Evolutionary conservation across 139 green algal species (phyloP).

Genomic region (Pseudopediastrum boryanum): DNA sequence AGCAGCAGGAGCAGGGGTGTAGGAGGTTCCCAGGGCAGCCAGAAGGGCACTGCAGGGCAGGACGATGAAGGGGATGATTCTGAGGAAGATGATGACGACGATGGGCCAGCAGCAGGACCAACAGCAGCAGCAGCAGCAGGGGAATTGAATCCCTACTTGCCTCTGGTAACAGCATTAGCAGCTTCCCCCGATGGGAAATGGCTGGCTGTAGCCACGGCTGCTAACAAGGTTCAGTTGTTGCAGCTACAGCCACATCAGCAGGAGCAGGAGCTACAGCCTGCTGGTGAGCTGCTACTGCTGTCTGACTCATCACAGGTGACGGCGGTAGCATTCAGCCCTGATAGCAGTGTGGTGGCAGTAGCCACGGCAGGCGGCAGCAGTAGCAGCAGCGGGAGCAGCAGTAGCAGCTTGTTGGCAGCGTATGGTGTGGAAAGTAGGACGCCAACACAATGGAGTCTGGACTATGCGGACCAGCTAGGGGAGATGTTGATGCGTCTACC

Average conservation of each 20-base stretch:
- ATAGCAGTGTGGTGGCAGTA: constrained; percentile 54
- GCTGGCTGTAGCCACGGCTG: constrained; percentile 66
- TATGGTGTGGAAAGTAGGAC: constrained; percentile 45
- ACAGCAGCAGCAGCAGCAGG: not conserved
- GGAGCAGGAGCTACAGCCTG: constrained; percentile 13
- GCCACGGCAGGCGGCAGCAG: no score
- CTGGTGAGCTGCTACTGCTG: constrained; percentile 45
- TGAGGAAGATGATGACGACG: constrained; percentile 3
- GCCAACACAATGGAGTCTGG: constrained; percentile 46
- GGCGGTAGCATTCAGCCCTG: constrained; percentile 56
- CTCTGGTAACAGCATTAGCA: constrained; percentile 55
- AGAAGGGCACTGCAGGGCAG: no score
- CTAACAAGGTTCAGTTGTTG: constrained; percentile 25
- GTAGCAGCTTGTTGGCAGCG: constrained; percentile 42
- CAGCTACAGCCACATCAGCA: not conserved
- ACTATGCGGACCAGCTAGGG: constrained; percentile 26
- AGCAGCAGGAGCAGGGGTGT: constrained; percentile 9
- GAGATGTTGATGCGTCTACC: constrained; percentile 45
- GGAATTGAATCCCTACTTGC: constrained; percentile 22
- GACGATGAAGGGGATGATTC: not conserved
- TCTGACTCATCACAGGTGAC: constrained; percentile 51
- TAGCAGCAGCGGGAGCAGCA: no score
- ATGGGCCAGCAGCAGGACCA: constrained; percentile 7
- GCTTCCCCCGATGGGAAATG: constrained; percentile 66
- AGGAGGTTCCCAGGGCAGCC: not conserved